A percentile compares a stretch with the other conserved stretches of the same genome.
Conservation (phyloP, 2,329 filamentous ascomycete species). For the Gliomastix tumulicola region DNA sequence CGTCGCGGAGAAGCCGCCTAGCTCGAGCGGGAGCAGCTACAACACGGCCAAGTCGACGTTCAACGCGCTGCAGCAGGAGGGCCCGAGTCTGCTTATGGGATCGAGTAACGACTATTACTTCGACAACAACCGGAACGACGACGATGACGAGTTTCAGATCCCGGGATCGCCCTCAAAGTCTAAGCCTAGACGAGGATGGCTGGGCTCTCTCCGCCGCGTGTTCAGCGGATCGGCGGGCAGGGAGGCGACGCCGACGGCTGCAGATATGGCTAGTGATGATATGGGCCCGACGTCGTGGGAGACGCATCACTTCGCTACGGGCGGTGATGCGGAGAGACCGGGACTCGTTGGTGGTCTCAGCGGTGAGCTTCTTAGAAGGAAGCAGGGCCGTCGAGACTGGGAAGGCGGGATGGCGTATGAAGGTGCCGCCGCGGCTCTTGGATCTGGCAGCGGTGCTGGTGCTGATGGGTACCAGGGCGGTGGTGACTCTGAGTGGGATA, state of each 20-base stretch:
- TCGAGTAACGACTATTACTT: background rate
- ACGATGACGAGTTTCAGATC: conserved; percentile 22
- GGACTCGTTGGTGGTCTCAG: conserved; percentile 28
- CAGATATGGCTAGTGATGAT: background rate
- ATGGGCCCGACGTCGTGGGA: conserved; percentile 3
- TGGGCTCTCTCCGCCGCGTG: conserved; percentile 61
- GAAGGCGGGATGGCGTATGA: conserved; percentile 20
- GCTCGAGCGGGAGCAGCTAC: conserved; percentile 35
- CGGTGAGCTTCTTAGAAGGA: conserved; percentile 43
- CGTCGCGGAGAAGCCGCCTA: conserved; percentile 23
- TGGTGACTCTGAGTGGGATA: conserved; percentile 67
- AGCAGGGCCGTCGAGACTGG: conserved; percentile 50
- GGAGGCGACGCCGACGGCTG: conserved; percentile 9
- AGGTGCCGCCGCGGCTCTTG: too few species aligned
- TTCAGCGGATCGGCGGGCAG: conserved; percentile 35
- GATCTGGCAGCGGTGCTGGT: background rate
- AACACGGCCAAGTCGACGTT: conserved; percentile 49
- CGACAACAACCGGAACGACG: conserved; percentile 12
- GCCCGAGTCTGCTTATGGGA: conserved; percentile 37
- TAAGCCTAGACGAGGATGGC: conserved; percentile 53
- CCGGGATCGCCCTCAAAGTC: conserved; percentile 50
- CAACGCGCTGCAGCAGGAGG: conserved; percentile 43
- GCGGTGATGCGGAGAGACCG: conserved; percentile 9
- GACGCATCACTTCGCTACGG: background rate
- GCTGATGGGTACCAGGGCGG: conserved; percentile 15